phyloP scores from a whole-genome alignment of 2,329 filamentous ascomycete species.

The Botrytis aclada region DNA sequence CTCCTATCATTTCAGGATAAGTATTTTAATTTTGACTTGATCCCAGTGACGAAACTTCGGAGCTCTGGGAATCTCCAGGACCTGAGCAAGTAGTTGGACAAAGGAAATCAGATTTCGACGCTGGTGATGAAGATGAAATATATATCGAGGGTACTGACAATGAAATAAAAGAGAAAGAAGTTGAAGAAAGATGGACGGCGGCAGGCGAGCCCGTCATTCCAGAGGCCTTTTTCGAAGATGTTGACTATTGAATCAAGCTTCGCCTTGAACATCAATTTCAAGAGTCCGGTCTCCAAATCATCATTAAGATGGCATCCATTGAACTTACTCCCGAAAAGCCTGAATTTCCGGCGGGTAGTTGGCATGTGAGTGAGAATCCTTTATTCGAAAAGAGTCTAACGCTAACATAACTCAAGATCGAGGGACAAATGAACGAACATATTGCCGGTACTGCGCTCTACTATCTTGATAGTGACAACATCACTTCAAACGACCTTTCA shows the following conservation, averaged over 20 bases:
- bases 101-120: background rate
- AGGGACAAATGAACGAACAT: constrained; percentile 46
- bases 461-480: constrained; percentile 50
- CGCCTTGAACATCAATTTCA: constrained; percentile 21
- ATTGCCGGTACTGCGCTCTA: constrained; percentile 53
- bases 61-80: constrained; percentile 1
- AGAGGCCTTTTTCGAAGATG: background rate
- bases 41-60: background rate
- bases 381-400: background rate
- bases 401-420: background rate
- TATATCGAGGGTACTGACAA: constrained; percentile 22
- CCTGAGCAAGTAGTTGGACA: constrained; percentile 21
- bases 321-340: constrained; percentile 56
- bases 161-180: background rate
- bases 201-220: background rate
- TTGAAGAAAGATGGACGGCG: background rate
- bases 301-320: constrained; percentile 60
- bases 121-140: constrained; percentile 14
- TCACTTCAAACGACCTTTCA: constrained; percentile 42
- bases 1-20: constrained; percentile 17
- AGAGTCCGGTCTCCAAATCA: constrained; percentile 52
- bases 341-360: constrained; percentile 45
- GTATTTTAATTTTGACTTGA: constrained; percentile 22
- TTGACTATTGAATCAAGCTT: background rate
- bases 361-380: constrained; percentile 42